phyloP scores from a whole-genome alignment of 495 filamentous ascomycete species.

The Glonium stellatum region DNA sequence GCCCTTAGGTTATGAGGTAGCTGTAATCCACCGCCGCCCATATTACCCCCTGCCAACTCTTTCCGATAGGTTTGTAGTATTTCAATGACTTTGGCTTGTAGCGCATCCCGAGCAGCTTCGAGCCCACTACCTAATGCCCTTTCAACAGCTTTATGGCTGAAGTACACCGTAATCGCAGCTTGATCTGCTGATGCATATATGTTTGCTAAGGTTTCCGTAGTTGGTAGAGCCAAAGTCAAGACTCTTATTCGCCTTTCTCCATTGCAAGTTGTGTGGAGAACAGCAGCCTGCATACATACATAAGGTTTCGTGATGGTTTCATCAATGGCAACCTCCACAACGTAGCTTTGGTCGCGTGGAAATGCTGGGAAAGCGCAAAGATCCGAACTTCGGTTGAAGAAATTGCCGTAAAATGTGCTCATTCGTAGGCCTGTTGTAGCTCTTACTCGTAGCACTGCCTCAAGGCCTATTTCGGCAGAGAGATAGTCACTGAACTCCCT shows the following conservation, averaged over 20 bases:
- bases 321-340: slow-evolving; percentile 98
- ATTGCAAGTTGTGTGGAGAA: slow-evolving; percentile 96
- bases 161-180: slow-evolving; percentile 84
- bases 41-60: slow-evolving; percentile 90
- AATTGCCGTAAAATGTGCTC: slow-evolving; percentile 98
- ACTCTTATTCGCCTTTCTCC: slow-evolving; percentile 92
- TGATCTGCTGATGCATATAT: slow-evolving; percentile 94
- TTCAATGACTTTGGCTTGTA: slow-evolving; percentile 88
- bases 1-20: slow-evolving; percentile 88
- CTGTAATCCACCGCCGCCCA: slow-evolving; percentile 83
- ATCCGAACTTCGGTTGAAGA: slow-evolving; percentile 96
- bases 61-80: slow-evolving; percentile 92
- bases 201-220: slow-evolving; percentile 81
- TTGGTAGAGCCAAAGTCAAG: slow-evolving; percentile 86
- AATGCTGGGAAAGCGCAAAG: slow-evolving; percentile 97
- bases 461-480: slow-evolving; percentile 89
- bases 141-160: slow-evolving; percentile 96
- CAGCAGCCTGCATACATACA: slow-evolving; percentile 91
- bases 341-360: slow-evolving; percentile 92
- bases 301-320: slow-evolving; percentile 89
- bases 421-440: slow-evolving; percentile 93
- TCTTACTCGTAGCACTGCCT: slow-evolving; percentile 90
- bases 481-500: slow-evolving; percentile 93
- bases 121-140: slow-evolving; percentile 75
- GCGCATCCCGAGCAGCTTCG: slow-evolving; percentile 80